Evolutionary conservation across 2,329 filamentous ascomycete species (phyloP), one percentile per base, ranked within the genome.

Genomic region (Phaeophleospora eucalypticola): DNA sequence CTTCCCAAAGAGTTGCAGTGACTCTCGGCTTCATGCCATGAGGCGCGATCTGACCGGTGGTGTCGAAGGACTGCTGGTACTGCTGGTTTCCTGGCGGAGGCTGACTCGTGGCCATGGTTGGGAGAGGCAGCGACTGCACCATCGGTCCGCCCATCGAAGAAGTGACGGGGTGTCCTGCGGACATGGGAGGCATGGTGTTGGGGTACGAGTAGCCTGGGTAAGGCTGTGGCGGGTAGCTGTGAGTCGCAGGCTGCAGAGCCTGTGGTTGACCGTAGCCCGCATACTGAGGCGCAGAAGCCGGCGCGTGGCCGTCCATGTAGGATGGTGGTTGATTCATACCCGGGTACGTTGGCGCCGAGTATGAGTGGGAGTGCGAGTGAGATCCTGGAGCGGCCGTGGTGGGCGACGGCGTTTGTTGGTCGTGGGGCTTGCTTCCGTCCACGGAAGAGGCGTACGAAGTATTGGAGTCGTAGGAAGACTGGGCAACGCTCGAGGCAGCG

Each of bases 1-100:
- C 93, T 73, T 97, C 93, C 93, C 93, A 98, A 18, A 98, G 69
- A 0, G 93, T 98, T 7, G 93, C 93, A 3, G 93, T 97, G 20
- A 98, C 93, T 52, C 91, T 79, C 16, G 93, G 93, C 73, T 97
- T 97, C 82, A 95, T 94, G 21, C 91, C 91, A 2, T 87, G 87
- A 7, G 93, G 93, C 15, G 89, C 87, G 49, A 95, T 74, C 68
- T 97, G 93, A 7, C 93, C 93, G n/a, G 88, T 94, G 6, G 84
- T 86, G 65, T 97, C 93, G 64, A 86, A 89, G 19, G 77, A 71
- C 29, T 58, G 59, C 43, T 59, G 53, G 36, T 51, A 56, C 41
- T 57, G 53, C 36, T 60, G 56, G 15, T 42, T 45, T 43, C 40
- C 41, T 18, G 47, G 48, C 7, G 56, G 50, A 16, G 55, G 56